phyloP scores from a whole-genome alignment of 768 basidiomycete species.

The Trametes cubensis region DNA sequence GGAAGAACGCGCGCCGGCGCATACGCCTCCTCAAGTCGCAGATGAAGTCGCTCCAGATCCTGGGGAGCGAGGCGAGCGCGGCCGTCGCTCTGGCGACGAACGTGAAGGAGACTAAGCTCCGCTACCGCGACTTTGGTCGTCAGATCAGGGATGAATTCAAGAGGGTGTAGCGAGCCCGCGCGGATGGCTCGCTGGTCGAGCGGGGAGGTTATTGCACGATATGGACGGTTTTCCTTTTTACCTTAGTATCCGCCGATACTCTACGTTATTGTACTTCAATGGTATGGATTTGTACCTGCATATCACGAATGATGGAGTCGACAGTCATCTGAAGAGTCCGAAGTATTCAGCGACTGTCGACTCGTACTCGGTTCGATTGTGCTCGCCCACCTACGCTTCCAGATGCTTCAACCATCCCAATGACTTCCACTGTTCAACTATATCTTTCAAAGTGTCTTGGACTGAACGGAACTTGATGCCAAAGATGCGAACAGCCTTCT shows the following conservation, averaged over 20 bases:
- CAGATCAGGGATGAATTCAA: background rate
- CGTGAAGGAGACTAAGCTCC: conserved; percentile 10
- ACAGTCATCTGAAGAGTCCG: too few relatives aligned
- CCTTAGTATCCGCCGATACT: too few relatives aligned
- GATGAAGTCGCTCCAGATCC: conserved; percentile 12
- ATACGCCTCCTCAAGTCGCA: conserved; percentile 2
- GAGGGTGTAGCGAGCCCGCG: background rate
- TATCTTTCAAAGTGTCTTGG: conserved; percentile 43
- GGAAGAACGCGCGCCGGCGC: background rate
- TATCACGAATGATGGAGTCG: too few relatives aligned
- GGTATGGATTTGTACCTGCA: too few relatives aligned
- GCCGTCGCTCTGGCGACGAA: conserved; percentile 9
- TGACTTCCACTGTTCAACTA: conserved; percentile 43
- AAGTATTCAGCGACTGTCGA: too few relatives aligned
- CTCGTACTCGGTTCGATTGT: too few relatives aligned
- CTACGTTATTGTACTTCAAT: too few relatives aligned
- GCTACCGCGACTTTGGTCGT: conserved; percentile 7
- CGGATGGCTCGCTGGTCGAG: too few relatives aligned
- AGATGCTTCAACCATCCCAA: conserved; percentile 36
- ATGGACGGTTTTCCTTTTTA: too few relatives aligned
- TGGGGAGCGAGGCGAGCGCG: conserved; percentile 7
- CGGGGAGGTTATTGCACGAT: too few relatives aligned
- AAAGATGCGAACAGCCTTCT: conserved; percentile 44
- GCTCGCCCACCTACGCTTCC: background rate
- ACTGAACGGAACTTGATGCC: conserved; percentile 45